Conservation (phyloP, 345 rosid species). For the Crucihimalaya himalaica region DNA sequence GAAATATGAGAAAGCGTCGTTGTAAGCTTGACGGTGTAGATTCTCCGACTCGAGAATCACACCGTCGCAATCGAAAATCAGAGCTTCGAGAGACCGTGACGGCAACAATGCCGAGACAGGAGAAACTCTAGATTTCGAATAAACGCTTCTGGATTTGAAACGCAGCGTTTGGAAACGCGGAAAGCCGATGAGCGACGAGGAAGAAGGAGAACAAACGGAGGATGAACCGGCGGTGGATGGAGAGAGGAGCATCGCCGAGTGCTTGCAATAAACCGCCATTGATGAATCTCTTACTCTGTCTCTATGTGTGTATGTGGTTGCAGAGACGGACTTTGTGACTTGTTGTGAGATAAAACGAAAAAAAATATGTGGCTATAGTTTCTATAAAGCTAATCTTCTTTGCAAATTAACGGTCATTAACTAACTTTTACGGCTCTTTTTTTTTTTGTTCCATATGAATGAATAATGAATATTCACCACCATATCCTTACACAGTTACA, state of each 20-base stretch:
- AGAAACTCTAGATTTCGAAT: constrained; percentile 3
- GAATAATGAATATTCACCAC: too few relatives aligned
- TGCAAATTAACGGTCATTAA: constrained; percentile 20
- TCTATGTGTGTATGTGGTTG: constrained; percentile 20
- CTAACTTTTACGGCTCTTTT: constrained; percentile 31
- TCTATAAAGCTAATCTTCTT: constrained; percentile 7
- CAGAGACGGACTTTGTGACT: neutral
- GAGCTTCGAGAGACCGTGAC: constrained; percentile 64
- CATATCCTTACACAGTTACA: too few relatives aligned
- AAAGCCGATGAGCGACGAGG: constrained; percentile 13
- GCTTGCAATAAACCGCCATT: constrained; percentile 41
- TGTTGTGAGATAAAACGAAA: constrained; percentile 3
- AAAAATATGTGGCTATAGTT: constrained; percentile 25
- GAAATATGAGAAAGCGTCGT: constrained; percentile 87
- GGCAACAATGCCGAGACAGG: constrained; percentile 41
- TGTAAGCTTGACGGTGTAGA: constrained; percentile 92
- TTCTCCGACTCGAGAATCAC: constrained; percentile 92
- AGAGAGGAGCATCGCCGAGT: constrained; percentile 26
- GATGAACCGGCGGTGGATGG: constrained; percentile 27
- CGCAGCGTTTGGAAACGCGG: constrained; percentile 29
- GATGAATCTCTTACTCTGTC: constrained; percentile 16
- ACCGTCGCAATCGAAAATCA: constrained; percentile 93
- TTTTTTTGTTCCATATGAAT: neutral
- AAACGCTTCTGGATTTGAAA: constrained; percentile 31
- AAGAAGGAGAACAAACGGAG: constrained; percentile 24